Evolutionary conservation across 1,139 yeast genomes (phyloP).

Genomic region (Kurtzmaniella natalensis): DNA sequence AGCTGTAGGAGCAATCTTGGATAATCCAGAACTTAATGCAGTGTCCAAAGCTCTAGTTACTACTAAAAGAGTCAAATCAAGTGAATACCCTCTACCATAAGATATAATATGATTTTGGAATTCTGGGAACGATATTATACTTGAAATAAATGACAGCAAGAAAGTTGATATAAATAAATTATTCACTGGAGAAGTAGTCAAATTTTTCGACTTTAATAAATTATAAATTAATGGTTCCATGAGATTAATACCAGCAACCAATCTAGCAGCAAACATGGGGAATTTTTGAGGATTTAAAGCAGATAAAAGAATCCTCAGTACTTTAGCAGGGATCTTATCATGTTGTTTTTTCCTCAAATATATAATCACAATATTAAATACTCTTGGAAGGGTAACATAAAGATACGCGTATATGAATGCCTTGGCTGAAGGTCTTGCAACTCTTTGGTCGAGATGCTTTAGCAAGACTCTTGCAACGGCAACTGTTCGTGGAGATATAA

Average conservation of each 20-base stretch:
- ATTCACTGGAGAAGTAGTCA: constrained; percentile 14
- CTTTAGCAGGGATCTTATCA: constrained; percentile 13
- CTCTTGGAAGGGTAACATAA: constrained; percentile 29
- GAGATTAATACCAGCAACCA: constrained; percentile 28
- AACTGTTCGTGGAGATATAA: too few species aligned
- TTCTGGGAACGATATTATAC: constrained; percentile 23
- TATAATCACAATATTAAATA: constrained; percentile 16
- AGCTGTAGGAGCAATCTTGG: constrained; percentile 15
- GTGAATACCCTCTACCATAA: constrained; percentile 26
- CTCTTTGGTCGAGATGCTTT: constrained; percentile 9
- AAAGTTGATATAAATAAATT: constrained; percentile 27
- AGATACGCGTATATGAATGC: constrained; percentile 34
- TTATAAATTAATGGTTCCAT: constrained; percentile 28
- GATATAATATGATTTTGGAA: constrained; percentile 29
- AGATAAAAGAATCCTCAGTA: constrained; percentile 13
- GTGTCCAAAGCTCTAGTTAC: constrained; percentile 36
- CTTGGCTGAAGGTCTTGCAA: constrained; percentile 23
- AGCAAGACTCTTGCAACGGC: too few species aligned
- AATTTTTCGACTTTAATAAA: constrained; percentile 11
- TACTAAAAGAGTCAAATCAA: constrained; percentile 32
- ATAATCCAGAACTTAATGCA: constrained; percentile 22
- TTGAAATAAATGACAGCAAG: constrained; percentile 24
- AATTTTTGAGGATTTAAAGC: constrained; percentile 29
- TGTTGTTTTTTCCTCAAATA: constrained; percentile 17
- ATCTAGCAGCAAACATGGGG: constrained; percentile 27